Percentiles rank a stretch among this genome's conserved stretches.
Conservation (phyloP, 2,329 filamentous ascomycete genomes). For the Amphichorda felina region DNA sequence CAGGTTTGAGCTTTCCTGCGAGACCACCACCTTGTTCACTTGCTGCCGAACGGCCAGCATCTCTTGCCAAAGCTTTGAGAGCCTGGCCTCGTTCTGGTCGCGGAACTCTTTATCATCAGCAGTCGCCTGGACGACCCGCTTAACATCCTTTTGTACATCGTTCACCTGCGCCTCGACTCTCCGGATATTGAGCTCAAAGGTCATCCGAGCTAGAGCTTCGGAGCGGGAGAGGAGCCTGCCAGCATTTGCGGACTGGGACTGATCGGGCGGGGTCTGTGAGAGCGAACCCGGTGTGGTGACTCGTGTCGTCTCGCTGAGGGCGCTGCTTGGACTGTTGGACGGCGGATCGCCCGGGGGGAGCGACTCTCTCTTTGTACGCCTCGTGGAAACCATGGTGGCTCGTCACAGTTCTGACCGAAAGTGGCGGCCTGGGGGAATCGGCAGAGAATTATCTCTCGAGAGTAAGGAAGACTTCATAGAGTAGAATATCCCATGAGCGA, state of each 20-base stretch:
- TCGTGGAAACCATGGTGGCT: slow-evolving; percentile 1
- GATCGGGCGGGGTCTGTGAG: background rate
- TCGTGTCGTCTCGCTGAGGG: no score
- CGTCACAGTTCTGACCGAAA: no score
- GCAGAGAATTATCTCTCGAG: no score
- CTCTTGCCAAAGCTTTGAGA: slow-evolving; percentile 8
- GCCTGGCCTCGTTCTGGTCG: slow-evolving; percentile 13
- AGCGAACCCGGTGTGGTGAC: no score
- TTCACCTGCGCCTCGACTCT: slow-evolving; percentile 7
- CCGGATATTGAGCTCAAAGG: slow-evolving; percentile 21
- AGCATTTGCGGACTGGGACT: background rate
- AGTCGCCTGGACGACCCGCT: background rate
- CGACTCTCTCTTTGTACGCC: slow-evolving; percentile 1
- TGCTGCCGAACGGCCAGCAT: slow-evolving; percentile 13
- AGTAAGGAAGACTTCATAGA: no score
- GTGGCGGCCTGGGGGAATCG: no score
- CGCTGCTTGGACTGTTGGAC: slow-evolving; percentile 2
- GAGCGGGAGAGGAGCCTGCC: slow-evolving; percentile 12
- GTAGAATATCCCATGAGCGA: no score
- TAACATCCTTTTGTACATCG: background rate
- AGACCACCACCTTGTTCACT: slow-evolving; percentile 8
- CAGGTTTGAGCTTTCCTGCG: slow-evolving; percentile 4
- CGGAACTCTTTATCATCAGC: slow-evolving; percentile 15
- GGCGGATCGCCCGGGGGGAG: slow-evolving; percentile 1
- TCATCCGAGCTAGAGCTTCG: slow-evolving; percentile 22